Evolutionary conservation across 495 filamentous ascomycete species (phyloP).

Genomic region (Tetracladium marchalianum): DNA sequence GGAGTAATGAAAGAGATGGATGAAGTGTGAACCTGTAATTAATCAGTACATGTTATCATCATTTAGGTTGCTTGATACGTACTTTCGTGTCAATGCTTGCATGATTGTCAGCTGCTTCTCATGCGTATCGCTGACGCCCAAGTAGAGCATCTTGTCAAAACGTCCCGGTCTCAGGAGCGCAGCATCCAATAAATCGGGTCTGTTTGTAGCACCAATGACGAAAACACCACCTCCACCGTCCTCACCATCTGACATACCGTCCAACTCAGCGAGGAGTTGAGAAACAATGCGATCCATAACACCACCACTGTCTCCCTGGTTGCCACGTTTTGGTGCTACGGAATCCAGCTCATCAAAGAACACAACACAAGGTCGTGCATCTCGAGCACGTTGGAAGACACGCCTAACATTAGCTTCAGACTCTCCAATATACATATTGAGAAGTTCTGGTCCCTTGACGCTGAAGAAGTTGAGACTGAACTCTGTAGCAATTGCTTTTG

Average conservation of each 20-base stretch:
- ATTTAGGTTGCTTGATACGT: constrained; percentile 24
- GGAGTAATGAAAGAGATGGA: constrained; percentile 60
- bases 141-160: constrained; percentile 98
- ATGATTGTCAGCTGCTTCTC: constrained; percentile 92
- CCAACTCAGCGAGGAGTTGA: constrained; percentile 88
- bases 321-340: constrained; percentile 92
- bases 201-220: constrained; percentile 93
- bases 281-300: constrained; percentile 99
- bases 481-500: constrained; percentile 96
- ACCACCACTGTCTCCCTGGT: constrained; percentile 95
- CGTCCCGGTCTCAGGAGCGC: constrained; percentile 84
- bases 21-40: constrained; percentile 63
- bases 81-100: constrained; percentile 90
- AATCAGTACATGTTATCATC: constrained; percentile 10
- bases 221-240: constrained; percentile 86
- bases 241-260: constrained; percentile 92
- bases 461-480: constrained; percentile 99
- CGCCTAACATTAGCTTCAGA: constrained; percentile 95
- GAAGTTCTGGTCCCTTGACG: constrained; percentile 91
- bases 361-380: constrained; percentile 94
- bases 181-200: constrained; percentile 87
- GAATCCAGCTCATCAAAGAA: constrained; percentile 99
- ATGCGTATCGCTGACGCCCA: constrained; percentile 93
- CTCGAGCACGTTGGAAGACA: constrained; percentile 89
- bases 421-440: constrained; percentile 99